phyloP scores from a whole-genome alignment of 192 early-diverging fungal genomes.

The Lobosporangium transversale region DNA sequence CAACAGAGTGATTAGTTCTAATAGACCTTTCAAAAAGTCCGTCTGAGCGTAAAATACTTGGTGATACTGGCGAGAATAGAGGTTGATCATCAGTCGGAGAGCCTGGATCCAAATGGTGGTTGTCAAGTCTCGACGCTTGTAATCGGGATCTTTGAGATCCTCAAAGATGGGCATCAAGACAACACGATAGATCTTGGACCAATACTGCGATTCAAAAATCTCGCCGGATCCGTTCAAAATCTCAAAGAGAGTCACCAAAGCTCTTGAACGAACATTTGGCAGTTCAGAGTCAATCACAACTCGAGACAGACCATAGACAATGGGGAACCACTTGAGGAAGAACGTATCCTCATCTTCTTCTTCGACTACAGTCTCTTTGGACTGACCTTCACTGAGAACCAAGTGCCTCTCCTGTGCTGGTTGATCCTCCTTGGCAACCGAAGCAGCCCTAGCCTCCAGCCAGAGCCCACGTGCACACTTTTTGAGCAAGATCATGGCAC shows the following conservation, averaged over 20 bases:
- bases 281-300: constrained; percentile 57
- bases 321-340: constrained; percentile 62
- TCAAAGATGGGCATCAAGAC: constrained; percentile 93
- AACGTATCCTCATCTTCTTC: constrained; percentile 56
- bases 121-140: constrained; percentile 86
- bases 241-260: constrained; percentile 85
- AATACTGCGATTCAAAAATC: constrained; percentile 80
- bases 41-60: constrained; percentile 78
- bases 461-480: constrained; percentile 55
- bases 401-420: constrained; percentile 31
- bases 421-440: constrained; percentile 29
- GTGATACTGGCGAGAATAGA: constrained; percentile 79
- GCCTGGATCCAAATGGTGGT: constrained; percentile 94
- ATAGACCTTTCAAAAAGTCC: constrained; percentile 81
- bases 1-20: constrained; percentile 66
- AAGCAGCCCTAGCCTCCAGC: constrained; percentile 31
- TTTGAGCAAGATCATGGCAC: constrained; percentile 64
- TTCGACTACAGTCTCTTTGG: constrained; percentile 63
- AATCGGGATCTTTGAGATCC: constrained; percentile 80
- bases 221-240: constrained; percentile 81
- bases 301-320: constrained; percentile 57
- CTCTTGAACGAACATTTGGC: constrained; percentile 59
- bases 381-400: constrained; percentile 68
- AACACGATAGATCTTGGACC: constrained; percentile 85
- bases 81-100: constrained; percentile 83